Percentiles rank a stretch among this genome's conserved stretches.
Evolutionary conservation across 352 stramenopile genomes (phyloP).

Genomic region (Lagenidium sp.): DNA sequence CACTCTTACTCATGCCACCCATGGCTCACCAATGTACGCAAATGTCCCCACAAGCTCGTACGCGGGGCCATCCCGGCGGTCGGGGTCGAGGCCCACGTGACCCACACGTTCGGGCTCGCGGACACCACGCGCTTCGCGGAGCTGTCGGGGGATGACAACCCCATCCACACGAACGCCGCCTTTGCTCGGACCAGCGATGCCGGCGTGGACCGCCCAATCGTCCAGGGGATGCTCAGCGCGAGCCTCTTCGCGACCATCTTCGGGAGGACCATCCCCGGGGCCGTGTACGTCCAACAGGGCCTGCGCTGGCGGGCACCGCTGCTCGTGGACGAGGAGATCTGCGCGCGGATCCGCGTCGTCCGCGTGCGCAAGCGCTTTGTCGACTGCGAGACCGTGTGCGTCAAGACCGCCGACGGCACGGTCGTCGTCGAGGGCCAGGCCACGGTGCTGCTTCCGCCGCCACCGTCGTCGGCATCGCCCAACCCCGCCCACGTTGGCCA

Average conservation of each 20-base stretch:
- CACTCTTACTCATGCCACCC: too few relatives aligned
- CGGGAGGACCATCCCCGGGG: conserved; percentile 51
- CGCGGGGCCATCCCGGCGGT: conserved; percentile 30
- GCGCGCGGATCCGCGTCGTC: conserved; percentile 49
- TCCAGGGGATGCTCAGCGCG: conserved; percentile 73
- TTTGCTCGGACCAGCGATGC: conserved; percentile 16
- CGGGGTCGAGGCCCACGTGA: conserved; percentile 48
- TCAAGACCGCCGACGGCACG: conserved; percentile 29
- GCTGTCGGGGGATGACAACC: conserved; percentile 67
- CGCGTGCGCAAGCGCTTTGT: conserved; percentile 58
- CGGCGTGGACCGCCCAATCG: conserved; percentile 29
- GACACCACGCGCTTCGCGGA: conserved; percentile 55
- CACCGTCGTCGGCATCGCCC: neutral
- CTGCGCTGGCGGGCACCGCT: conserved; percentile 57
- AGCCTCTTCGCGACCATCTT: conserved; percentile 84
- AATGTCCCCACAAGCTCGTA: conserved; percentile 24
- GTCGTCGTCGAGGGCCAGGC: conserved; percentile 61
- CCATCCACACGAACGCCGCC: conserved; percentile 55
- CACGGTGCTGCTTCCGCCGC: conserved; percentile 45
- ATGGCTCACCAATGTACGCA: too few relatives aligned
- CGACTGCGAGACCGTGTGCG: conserved; percentile 60
- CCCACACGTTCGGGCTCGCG: conserved; percentile 43
- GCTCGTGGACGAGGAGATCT: conserved; percentile 49
- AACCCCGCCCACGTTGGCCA: too few relatives aligned
- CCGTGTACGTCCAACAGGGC: conserved; percentile 67